Evolutionary conservation across 768 basidiomycete species (phyloP), one percentile per base, ranked within the genome.

Genomic region (Lentinula lateritia): DNA sequence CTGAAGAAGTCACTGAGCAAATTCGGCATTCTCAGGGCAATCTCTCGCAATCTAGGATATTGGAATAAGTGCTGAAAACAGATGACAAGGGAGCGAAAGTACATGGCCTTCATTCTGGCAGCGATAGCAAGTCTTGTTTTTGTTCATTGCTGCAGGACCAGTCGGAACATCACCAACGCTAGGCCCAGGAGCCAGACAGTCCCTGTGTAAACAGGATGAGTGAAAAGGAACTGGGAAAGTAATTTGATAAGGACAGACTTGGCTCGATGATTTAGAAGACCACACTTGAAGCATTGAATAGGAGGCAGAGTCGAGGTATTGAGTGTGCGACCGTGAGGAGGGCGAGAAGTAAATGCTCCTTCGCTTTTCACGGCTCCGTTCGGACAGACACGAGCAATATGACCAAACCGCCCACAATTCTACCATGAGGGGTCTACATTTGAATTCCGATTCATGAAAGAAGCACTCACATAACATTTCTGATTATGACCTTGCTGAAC

Each of bases 71-170:
- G 50, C 52, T 41, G 18, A 34, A 52, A 41, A 58, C 32, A 10
- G 6, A 12, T 36, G 43, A 36, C 7, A 8, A 7, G 50, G 18
- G 46, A 42, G 45, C 20, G 5, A 32, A 78, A 90, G 73, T 70
- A 93, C 92, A 78, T 94, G 92, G 65, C 92, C 92, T 72, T 91
- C 89, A 72, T 87, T 85, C 70, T 90, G 88, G 68, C 93, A 94
- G 69, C 91, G 93, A 76, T 91, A 94, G 71, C 92, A 94, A 56
- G 89, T 91, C 78, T 89, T 93, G 64, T 70, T 83, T 75, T 84
- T 90, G 72, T 79, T 84, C 60, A 75, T 72, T 46, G 76, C 78
- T 46, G 79, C 78, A 13, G 80, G 72, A 36, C 77, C 78, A 41
- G 79, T 78, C 23, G 80, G 78, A 50, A 76, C 70, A 54, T 80